phyloP scores from a whole-genome alignment of 768 basidiomycete genomes.

The Strobilomyces confusus region DNA sequence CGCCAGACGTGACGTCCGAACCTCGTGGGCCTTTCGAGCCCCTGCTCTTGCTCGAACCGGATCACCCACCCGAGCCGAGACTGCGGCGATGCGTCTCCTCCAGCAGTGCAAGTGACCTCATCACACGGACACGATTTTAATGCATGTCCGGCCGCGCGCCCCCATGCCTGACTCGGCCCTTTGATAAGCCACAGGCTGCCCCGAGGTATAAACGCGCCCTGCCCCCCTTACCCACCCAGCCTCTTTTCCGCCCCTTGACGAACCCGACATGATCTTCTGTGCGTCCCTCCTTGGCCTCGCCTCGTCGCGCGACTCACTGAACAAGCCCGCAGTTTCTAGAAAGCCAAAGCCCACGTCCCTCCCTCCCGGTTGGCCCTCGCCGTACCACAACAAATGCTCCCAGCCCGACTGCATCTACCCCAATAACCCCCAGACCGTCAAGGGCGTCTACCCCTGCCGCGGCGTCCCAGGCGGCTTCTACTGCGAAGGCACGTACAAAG shows the following conservation, averaged over 20 bases:
- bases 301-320: neutral
- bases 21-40: slow-evolving; percentile 1
- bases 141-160: slow-evolving; percentile 28
- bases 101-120: slow-evolving; percentile 26
- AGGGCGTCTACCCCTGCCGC: slow-evolving; percentile 32
- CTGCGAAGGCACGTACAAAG: slow-evolving; percentile 33
- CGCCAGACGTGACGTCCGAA: slow-evolving; percentile 3
- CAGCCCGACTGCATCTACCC: slow-evolving; percentile 31
- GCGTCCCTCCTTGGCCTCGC: slow-evolving; percentile 2
- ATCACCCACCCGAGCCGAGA: slow-evolving; percentile 13
- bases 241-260: slow-evolving; percentile 12
- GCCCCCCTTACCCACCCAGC: neutral
- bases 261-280: slow-evolving; percentile 28
- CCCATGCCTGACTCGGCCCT: slow-evolving; percentile 15
- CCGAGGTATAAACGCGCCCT: slow-evolving; percentile 15
- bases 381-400: slow-evolving; percentile 35
- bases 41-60: slow-evolving; percentile 9
- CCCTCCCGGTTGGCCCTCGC: slow-evolving; percentile 35
- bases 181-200: slow-evolving; percentile 24
- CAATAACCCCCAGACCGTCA: slow-evolving; percentile 28
- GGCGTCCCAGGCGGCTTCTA: slow-evolving; percentile 33
- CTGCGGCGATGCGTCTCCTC: slow-evolving; percentile 19
- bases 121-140: slow-evolving; percentile 28
- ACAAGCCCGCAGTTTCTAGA: slow-evolving; percentile 21
- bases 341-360: slow-evolving; percentile 28